Percentiles rank a stretch among this genome's conserved stretches.
phyloP scores from a whole-genome alignment of 352 stramenopile genomes.

The Albugo candida region DNA sequence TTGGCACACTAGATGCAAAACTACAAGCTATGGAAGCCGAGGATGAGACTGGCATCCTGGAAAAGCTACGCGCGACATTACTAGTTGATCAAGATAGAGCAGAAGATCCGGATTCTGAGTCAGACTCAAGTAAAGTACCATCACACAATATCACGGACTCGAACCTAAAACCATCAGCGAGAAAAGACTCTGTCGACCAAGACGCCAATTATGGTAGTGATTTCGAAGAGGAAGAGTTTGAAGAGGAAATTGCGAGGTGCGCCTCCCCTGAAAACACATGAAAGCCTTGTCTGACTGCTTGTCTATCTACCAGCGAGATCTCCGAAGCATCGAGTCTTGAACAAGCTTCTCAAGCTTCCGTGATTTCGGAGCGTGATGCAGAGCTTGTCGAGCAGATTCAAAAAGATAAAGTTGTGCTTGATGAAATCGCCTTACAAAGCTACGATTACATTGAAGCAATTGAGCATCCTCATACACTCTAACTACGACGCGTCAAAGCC shows the following conservation, averaged over 20 bases:
- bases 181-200: constrained; percentile 13
- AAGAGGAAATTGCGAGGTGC: constrained; percentile 55
- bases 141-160: background rate
- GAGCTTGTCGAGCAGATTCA: constrained; percentile 14
- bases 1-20: constrained; percentile 36
- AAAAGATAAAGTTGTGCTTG: constrained; percentile 29
- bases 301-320: constrained; percentile 16
- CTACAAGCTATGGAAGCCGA: constrained; percentile 73
- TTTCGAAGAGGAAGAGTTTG: constrained; percentile 33
- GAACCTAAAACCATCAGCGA: background rate
- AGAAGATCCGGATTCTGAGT: constrained; percentile 4
- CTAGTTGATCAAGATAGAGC: constrained; percentile 31
- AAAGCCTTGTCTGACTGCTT: background rate
- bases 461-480: constrained; percentile 7
- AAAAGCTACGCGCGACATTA: constrained; percentile 54
- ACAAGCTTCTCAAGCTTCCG: constrained; percentile 18
- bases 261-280: background rate
- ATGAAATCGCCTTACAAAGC: constrained; percentile 48
- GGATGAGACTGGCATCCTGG: constrained; percentile 53
- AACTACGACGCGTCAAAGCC: background rate
- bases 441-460: constrained; percentile 75
- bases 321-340: constrained; percentile 42
- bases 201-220: constrained; percentile 57
- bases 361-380: background rate
- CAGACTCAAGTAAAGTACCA: background rate